Base-by-base conservation (phyloP, 2,329 filamentous ascomycete species). In the Leptographium procerum region DNA sequence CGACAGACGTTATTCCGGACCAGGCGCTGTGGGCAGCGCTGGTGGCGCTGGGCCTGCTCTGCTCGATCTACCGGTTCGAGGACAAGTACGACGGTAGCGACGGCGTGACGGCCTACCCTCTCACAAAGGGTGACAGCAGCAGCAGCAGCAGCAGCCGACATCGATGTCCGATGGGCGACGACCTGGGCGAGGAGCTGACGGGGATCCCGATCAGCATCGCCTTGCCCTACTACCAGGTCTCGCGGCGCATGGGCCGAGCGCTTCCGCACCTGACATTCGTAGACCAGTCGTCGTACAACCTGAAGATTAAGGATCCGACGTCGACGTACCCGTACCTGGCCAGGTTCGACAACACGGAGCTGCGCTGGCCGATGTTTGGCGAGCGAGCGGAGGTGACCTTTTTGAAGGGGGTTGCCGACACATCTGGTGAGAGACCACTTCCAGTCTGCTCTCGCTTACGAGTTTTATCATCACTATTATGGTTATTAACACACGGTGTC, bases 301-400 rank as follows among this genome's bases (percentile, higher is more conserved):
- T 79, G 59, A 76, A 75, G 64, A 70, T 79, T 57, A 70, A 71
- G 26, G 77, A 81, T 57, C 70, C 73, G 1, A 77, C 72, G 1
- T 78, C 77, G 0, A 74, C 64, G 0, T 72, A 75, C 48, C 78
- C 78, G 3, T 82, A 81, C 57, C 68, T 79, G 0, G 77, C 72
- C 0, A 69, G 77, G 0, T 78, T 79, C 55, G 77, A 80, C 54
- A 81, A 81, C 55, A 80, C 73, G 19, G 78, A 80, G 50, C 68
- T 80, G 19, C 69, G 78, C 45, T 81, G 78, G 78, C 74, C 77
- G 1, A 75, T 80, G 67, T 81, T 81, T 56, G 76, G 77, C 14
- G 77, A 80, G 61, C 69, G 71, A 24, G 73, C 77, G 0, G 77
- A 81, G 64, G 73, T 78, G 11, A 74, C 77, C 4, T 80, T 81